Evolutionary conservation across 305 asterid genomes (phyloP), one percentile per base, ranked within the genome.

Genomic region (Salvia sclarea): DNA sequence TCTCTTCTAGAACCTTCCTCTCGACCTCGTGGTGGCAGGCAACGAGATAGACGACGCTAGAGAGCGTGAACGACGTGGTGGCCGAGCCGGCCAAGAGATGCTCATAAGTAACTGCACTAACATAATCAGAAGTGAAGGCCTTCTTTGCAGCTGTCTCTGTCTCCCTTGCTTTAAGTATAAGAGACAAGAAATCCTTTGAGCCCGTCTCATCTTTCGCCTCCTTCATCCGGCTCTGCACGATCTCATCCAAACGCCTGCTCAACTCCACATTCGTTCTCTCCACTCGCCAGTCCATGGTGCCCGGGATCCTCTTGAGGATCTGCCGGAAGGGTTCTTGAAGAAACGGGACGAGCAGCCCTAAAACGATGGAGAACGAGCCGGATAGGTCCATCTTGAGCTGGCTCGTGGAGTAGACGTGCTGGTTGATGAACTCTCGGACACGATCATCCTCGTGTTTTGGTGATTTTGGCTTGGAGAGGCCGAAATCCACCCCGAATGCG

Each of bases 381-480:
- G 98, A 84, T 48, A 95, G 76, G 75, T 91, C 99, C 98, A 95
- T 95, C 79, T 94, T 95, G n/a, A 95, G 95, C 77, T 86, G 89
- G 30, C 92, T 76, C 31, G 99, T 95, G 47, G 99, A 86, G 82
- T 95, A 94, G 45, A 88, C 83, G 72, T 95, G 99, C 44, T 94
- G 97, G 35, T 91, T 78, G 60, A 94, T 79, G 84, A 94, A 94
- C 43, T 84, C 87, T 55, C 81, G 89, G 7, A 83, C 90, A 6
- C 78, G 85, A 44, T 70, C 78, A 56, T 78, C 83, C 11, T 76
- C 80, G 8, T 71, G 56, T 20, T 57, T 50, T 17, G 65, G 50
- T 4, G 79, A 18, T 66, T 81, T 71, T n/a, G 83, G 82, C 69
- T 83, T 89, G 8, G 98, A 94, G 20, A 94, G 94, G 69, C 89